Conservation (phyloP, 352 stramenopile species). For the Globisporangium echinulatum region DNA sequence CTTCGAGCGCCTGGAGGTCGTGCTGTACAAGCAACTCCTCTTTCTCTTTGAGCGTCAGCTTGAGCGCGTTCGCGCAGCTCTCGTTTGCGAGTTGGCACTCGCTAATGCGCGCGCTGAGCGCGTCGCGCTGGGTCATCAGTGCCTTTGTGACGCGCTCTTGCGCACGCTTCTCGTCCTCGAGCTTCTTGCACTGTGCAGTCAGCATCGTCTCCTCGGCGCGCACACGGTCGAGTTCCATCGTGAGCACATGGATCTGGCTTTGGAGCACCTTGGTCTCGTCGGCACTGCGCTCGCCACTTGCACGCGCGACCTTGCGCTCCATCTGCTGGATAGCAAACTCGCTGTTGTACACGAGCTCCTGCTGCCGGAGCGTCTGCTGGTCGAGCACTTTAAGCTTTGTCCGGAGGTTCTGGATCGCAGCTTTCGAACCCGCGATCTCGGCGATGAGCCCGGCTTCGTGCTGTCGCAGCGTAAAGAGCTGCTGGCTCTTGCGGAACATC, state of each 20-base stretch:
- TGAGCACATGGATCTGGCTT: constrained; percentile 85
- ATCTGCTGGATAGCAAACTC: constrained; percentile 97
- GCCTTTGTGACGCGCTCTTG: constrained; percentile 74
- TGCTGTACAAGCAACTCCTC: constrained; percentile 92
- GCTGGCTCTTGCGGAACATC: constrained; percentile 90
- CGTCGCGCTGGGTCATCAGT: constrained; percentile 67
- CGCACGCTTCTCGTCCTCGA: constrained; percentile 87
- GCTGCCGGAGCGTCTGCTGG: constrained; percentile 81
- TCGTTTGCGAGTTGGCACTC: constrained; percentile 90
- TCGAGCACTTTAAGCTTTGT: constrained; percentile 91
- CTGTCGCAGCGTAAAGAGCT: constrained; percentile 83
- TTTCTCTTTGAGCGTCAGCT: constrained; percentile 76
- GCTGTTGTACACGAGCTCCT: constrained; percentile 94
- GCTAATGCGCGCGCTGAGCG: constrained; percentile 75
- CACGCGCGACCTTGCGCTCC: constrained; percentile 91
- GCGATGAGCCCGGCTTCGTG: constrained; percentile 86
- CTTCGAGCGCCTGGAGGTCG: constrained; percentile 92
- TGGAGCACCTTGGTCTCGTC: constrained; percentile 93
- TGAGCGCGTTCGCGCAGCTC: constrained; percentile 79
- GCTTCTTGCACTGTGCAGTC: constrained; percentile 86
- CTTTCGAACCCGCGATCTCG: constrained; percentile 90
- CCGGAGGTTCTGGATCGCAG: constrained; percentile 80
- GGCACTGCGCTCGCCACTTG: constrained; percentile 89
- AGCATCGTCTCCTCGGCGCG: constrained; percentile 88
- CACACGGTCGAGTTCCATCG: constrained; percentile 87